Evolutionary conservation across 345 rosid genomes (phyloP).

Genomic region (Populus deltoides): DNA sequence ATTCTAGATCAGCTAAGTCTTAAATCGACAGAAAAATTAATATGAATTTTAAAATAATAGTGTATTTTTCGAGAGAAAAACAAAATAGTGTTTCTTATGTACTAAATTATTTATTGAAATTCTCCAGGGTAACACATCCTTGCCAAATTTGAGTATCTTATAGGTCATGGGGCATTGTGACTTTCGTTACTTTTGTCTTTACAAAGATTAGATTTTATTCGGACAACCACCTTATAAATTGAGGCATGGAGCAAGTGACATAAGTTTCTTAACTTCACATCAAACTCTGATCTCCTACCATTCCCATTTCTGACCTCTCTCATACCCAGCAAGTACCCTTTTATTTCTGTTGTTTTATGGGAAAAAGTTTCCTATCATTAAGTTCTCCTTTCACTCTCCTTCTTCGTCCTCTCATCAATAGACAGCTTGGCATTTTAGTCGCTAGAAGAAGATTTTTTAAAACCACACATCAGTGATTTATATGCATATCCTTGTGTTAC

Average conservation of each 20-base stretch:
- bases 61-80: no score
- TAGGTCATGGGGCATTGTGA: neutral
- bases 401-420: neutral
- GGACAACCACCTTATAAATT: neutral
- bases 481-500: neutral
- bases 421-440: neutral
- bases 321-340: neutral
- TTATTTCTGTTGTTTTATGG: neutral
- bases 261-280: neutral
- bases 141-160: neutral
- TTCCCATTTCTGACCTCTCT: neutral
- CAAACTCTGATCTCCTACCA: neutral
- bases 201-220: neutral
- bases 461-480: neutral
- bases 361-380: neutral
- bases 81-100: no score
- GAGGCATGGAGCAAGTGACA: neutral
- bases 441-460: neutral
- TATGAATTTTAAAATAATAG: no score
- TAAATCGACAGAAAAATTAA: no score
- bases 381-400: neutral
- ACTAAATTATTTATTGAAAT: neutral
- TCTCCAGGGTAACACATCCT: neutral
- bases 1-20: no score
- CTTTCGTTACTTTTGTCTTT: neutral